Percentiles rank a stretch among this genome's conserved stretches.
Evolutionary conservation across 495 filamentous ascomycete genomes (phyloP).

Genomic region (Aspergillus ostianus): DNA sequence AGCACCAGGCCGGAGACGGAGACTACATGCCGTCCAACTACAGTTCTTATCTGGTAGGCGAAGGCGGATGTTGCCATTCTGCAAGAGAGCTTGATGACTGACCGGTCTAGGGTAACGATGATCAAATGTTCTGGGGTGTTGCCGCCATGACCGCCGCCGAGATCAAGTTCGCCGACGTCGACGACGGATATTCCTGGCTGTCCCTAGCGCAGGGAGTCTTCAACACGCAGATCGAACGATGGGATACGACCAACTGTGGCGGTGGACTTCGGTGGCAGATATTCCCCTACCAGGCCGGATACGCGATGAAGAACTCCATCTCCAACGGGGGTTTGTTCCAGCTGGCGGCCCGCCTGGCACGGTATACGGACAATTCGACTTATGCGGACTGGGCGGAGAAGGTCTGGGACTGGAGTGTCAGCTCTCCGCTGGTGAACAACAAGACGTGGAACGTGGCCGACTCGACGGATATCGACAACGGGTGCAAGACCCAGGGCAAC

Average conservation of each 20-base stretch:
- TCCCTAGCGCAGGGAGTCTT: conserved; percentile 76
- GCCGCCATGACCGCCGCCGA: conserved; percentile 58
- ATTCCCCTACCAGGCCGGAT: conserved; percentile 50
- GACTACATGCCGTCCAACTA: conserved; percentile 50
- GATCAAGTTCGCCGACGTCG: conserved; percentile 42
- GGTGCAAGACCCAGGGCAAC: conserved; percentile 54
- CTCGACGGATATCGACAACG: conserved; percentile 42
- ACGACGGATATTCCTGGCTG: conserved; percentile 62
- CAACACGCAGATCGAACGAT: conserved; percentile 63
- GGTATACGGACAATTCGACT: conserved; percentile 61
- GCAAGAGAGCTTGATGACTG: not conserved
- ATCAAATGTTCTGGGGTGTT: conserved; percentile 58
- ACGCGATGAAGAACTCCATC: conserved; percentile 68
- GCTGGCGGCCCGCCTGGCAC: conserved; percentile 63
- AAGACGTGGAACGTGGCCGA: conserved; percentile 62
- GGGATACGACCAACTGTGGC: conserved; percentile 47
- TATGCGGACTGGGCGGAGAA: conserved; percentile 68
- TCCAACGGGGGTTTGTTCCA: conserved; percentile 71
- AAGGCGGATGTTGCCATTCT: not conserved
- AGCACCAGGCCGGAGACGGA: conserved; percentile 45
- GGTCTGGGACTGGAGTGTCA: conserved; percentile 62
- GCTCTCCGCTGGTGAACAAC: conserved; percentile 51
- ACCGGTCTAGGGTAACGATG: conserved; percentile 49
- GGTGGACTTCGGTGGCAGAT: conserved; percentile 60
- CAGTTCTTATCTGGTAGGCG: conserved; percentile 36